phyloP scores from a whole-genome alignment of 2,329 filamentous ascomycete species.

The Anisogramma anomala region DNA sequence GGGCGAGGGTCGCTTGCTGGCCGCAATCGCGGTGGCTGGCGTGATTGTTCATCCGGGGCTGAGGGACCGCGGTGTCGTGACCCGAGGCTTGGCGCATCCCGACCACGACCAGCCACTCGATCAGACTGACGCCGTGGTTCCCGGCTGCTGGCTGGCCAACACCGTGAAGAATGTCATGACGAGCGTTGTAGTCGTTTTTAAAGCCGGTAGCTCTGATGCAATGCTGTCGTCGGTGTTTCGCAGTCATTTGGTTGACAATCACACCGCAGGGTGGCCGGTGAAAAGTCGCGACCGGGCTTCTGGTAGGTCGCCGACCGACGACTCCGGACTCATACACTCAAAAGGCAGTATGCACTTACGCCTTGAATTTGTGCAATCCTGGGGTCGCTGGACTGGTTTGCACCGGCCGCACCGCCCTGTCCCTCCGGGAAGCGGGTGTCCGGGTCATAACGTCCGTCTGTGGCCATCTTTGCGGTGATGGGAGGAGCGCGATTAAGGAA shows the following conservation, averaged over 20 bases:
- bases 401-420: background rate
- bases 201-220: no score
- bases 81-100: background rate
- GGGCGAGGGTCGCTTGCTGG: background rate
- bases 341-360: slow-evolving; percentile 1
- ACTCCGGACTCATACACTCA: background rate
- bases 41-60: background rate
- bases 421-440: slow-evolving; percentile 5
- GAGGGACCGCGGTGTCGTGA: background rate
- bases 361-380: slow-evolving; percentile 8
- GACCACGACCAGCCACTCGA: background rate
- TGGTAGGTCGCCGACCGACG: background rate
- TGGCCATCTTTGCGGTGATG: slow-evolving; percentile 3
- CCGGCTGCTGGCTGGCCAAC: background rate
- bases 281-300: background rate
- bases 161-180: background rate
- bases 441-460: slow-evolving; percentile 6
- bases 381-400: slow-evolving; percentile 4
- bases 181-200: no score
- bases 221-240: no score
- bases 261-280: no score
- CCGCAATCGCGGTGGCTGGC: background rate
- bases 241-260: background rate
- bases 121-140: background rate
- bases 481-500: background rate